These are phyloP conservation scores for Aspergillus affinis DNA, from an alignment of 495 filamentous ascomycete genomes.

Conservation along the genomic window DNA sequence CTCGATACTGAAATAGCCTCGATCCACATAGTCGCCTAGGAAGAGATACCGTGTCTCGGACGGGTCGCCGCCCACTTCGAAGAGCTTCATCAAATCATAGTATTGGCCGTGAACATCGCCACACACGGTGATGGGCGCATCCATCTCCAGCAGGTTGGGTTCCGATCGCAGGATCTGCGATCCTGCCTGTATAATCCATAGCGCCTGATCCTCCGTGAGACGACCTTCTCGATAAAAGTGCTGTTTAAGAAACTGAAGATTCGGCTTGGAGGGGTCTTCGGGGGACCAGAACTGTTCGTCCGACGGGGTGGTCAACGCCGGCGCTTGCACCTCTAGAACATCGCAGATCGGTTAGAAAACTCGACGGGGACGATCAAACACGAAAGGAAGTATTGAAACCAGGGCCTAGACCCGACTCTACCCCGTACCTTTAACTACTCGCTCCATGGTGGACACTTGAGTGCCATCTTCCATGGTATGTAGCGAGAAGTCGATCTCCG, in stretches of 20 bases:
- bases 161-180: constrained; percentile 80
- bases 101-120: constrained; percentile 99
- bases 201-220: constrained; percentile 92
- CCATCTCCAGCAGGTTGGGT: constrained; percentile 97
- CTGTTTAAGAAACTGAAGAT: constrained; percentile 92
- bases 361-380: neutral
- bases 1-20: constrained; percentile 98
- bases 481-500: constrained; percentile 97
- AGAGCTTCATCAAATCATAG: constrained; percentile 99
- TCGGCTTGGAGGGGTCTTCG: constrained; percentile 81
- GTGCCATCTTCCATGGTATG: constrained; percentile 97
- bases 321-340: constrained; percentile 85
- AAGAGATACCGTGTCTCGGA: constrained; percentile 96
- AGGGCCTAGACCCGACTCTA: neutral
- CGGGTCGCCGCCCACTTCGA: constrained; percentile 96
- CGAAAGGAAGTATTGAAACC: neutral
- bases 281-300: constrained; percentile 79
- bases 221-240: constrained; percentile 98
- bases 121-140: constrained; percentile 98
- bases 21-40: constrained; percentile 95
- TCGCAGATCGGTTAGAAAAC: constrained; percentile 17
- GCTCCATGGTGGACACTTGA: constrained; percentile 90
- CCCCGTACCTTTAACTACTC: constrained; percentile 90
- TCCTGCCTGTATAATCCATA: constrained; percentile 88
- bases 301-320: constrained; percentile 84